A percentile compares a stretch with the other conserved stretches of the same genome.
These are phyloP conservation scores for Talaromyces sp. DNA, from an alignment of 2,329 filamentous ascomycete species.

Conservation along the genomic window DNA sequence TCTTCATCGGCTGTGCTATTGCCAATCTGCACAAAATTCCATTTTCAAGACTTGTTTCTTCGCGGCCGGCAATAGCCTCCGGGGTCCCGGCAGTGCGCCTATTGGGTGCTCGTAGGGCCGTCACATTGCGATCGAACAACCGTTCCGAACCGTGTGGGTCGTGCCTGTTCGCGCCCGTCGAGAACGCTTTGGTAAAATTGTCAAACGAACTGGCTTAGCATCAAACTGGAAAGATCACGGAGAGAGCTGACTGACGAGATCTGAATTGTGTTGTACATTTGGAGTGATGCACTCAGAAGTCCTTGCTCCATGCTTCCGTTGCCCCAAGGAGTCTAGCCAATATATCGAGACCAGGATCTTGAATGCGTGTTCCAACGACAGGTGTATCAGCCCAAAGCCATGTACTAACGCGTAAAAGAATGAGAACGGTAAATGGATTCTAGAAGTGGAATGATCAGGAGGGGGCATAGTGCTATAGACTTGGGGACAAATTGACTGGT, in stretches of 20 bases:
- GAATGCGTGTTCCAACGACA: background rate
- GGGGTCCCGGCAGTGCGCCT: constrained; percentile 26
- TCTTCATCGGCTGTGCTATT: constrained; percentile 20
- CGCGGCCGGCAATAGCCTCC: constrained; percentile 24
- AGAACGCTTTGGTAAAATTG: constrained; percentile 23
- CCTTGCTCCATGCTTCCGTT: background rate
- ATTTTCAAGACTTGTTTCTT: constrained; percentile 20
- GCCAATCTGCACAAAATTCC: constrained; percentile 20
- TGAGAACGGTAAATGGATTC: background rate
- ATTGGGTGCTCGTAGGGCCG: constrained; percentile 24
- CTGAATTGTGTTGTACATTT: background rate
- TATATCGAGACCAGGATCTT: background rate
- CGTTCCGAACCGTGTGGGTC: constrained; percentile 25
- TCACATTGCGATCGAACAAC: constrained; percentile 24
- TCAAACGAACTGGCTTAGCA: constrained; percentile 33
- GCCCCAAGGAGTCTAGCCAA: background rate
- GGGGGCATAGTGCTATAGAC: background rate
- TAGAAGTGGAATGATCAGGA: background rate
- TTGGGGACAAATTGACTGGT: background rate
- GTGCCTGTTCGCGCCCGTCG: constrained; percentile 29
- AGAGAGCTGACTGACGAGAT: background rate
- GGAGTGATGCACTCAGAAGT: background rate
- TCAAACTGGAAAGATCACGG: constrained; percentile 21
- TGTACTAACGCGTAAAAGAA: background rate
- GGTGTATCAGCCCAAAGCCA: background rate